Evolutionary conservation across 2,329 filamentous ascomycete species (phyloP), one percentile per base, ranked within the genome.

Genomic region (Stylonectria norvegica): DNA sequence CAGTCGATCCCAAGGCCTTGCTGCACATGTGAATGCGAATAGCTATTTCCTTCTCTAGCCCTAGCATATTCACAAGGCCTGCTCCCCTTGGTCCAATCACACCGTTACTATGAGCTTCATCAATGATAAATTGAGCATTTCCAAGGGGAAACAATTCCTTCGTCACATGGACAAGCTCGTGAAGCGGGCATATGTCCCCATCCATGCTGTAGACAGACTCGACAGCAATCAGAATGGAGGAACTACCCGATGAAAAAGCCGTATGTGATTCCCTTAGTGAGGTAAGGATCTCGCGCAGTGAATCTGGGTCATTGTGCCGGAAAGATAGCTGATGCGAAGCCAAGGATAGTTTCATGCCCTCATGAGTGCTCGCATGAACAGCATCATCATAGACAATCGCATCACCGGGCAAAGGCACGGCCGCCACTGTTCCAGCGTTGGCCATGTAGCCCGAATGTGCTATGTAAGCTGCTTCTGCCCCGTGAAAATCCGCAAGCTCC

Each of bases 71-170:
- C 4, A 79, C 72, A 4, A 78, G 53, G 0, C 76, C 76, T 0
- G 60, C 58, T 0, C 77, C 76, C 1, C 65, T 59, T 0, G 62
- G 62, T 0, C 77, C 76, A 46, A 75, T 67, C 0, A 74, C 60
- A 0, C 76, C 76, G 11, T 66, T 72, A 0, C 68, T 65, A 50
- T 80, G 76, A 0, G 77, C 76, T 45, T 81, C 76, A 45, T 81
- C 77, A 0, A 80, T 65, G 10, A 79, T 58, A 20, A 80, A 67
- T 46, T 76, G 68, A 3, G 63, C 69, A 45, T 67, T 69, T 0
- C 61, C 66, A 0, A 39, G 22, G 1, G 56, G 57, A 5, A 63
- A 60, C 1, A 66, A n/a, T 9, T 65, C 58, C 8, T 66, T 55
- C 2, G 60, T 61, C 8, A 56, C 42, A 0, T 65, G 48, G 1